These are phyloP conservation scores for Sporothrix dimorphospora DNA, from an alignment of 2,329 filamentous ascomycete genomes.

Conservation along the genomic window DNA sequence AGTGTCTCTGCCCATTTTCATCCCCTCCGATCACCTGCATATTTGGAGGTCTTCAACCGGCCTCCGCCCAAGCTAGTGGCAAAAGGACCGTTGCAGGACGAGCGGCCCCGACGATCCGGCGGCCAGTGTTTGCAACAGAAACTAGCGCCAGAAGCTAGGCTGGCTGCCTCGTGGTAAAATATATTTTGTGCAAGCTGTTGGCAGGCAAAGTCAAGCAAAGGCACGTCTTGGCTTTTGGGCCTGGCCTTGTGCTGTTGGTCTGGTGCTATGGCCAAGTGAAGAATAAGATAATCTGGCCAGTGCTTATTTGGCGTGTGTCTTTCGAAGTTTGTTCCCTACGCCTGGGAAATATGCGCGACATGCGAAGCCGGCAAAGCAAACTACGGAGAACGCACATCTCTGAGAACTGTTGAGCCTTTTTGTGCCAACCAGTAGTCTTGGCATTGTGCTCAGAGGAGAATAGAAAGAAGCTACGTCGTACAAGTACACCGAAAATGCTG, in stretches of 20 bases:
- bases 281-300: background rate
- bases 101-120: conserved; percentile 31
- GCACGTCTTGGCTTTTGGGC: background rate
- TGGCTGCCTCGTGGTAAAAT: conserved; percentile 12
- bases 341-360: background rate
- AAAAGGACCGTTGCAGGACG: conserved; percentile 28
- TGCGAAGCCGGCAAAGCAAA: background rate
- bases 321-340: background rate
- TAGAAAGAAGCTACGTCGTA: background rate
- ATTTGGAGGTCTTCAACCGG: background rate
- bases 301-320: background rate
- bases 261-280: background rate
- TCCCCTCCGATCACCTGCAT: background rate
- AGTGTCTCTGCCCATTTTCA: background rate
- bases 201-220: background rate
- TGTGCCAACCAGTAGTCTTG: background rate
- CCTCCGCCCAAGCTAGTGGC: conserved; percentile 1
- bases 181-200: background rate
- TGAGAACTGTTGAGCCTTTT: background rate
- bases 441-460: background rate
- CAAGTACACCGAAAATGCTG: conserved; percentile 7
- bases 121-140: conserved; percentile 23
- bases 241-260: background rate
- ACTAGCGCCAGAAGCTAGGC: conserved; percentile 6
- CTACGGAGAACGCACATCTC: background rate